Base-by-base conservation (phyloP, 768 basidiomycete genomes). In the Omphalotus guepiniiformis region DNA sequence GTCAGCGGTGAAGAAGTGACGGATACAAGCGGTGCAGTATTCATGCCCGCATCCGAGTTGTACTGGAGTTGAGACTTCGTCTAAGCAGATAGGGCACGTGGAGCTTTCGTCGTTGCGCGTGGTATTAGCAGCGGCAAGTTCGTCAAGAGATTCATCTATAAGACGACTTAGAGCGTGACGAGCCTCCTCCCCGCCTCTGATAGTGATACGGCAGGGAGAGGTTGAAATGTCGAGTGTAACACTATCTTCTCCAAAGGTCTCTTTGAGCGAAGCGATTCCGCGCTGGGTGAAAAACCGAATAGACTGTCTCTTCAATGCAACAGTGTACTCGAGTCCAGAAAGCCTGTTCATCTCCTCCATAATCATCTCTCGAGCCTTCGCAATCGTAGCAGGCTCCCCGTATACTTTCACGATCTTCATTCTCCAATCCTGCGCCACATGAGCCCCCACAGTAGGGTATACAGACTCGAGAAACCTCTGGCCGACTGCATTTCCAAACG, bases 101-200 rank as follows among this genome's bases (percentile, higher is more conserved):
- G n/a, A n/a, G n/a, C n/a, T n/a, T 27, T 26, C 23, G 19, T 35
- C 21, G 16, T 36, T 45, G n/a, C n/a, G n/a, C n/a, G n/a, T n/a
- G n/a, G n/a, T n/a, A 11, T 7, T 6, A 15, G n/a, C n/a, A 23
- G 25, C 34, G 9, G 18, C 9, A 26, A 25, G 4, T 4, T 60
- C 62, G 13, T 57, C 59, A 7, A 66, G 48, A 3, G 75, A 71
- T 43, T 77, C 68, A 2, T 67, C 59, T 21, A 80, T 68, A 13
- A 80, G 63, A 38, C 66, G 59, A 40, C 66, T 61, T 15, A 83
- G 55, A 23, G 71, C 62, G 34, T 76, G 73, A 6, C 72, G 67
- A 1, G 75, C 80, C 25, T 79, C 75, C 44, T 82, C 81, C 8
- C 76, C 78, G 1, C 82, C 82, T 19, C 72, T 72, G 37, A 84